Base-by-base conservation (phyloP, 2,329 filamentous ascomycete genomes). In the Paecilomyces fulvus region DNA sequence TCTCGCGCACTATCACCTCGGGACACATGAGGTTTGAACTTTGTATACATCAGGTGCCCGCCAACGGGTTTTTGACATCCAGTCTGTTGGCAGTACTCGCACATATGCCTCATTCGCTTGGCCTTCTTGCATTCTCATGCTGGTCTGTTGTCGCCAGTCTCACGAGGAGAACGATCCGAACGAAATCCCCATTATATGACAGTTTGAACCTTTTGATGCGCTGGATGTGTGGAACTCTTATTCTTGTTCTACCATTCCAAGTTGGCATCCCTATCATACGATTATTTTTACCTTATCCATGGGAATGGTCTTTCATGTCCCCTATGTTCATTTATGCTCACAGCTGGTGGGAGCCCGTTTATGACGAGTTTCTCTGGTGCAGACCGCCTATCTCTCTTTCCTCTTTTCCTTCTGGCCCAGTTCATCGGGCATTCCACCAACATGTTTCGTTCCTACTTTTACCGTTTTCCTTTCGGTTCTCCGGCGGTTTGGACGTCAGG, bases 211-310 rank as follows among this genome's bases (percentile, higher is more conserved):
- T 59, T 53, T 58, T 50, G 30, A 58, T 64, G 63, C 63, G 63
- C 61, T 60, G 63, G 61, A 57, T 61, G 54, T 60, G 54, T 61
- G 63, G 51, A 59, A 31, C 17, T 54, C 43, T 28, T 53, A 52
- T 55, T 57, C n/a, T 56, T 52, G 11, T 55, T 55, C 60, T 55
- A 57, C 33, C 33, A 43, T 6, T 28, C 4, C 25, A 28, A 43
- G 33, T 12, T 43, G 12, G 12, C 17, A 43, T 43, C 33, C 10
- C 17, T 43, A 43, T 43, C 17, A 43, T 43, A 9, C 33, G 9
- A 43, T 17, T 14, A 12, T 43, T 43, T 43, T 43, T 43, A 12
- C 17, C 33, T 43, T 14, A 14, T 43, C 12, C 33, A 43, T 12
- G 17, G 33, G 12, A 43, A 43, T 43, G 33, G 33, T 28, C 25